Conservation (phyloP, 371 early-diverging fungal genomes). For the Batrachochytrium dendrobatidis region DNA sequence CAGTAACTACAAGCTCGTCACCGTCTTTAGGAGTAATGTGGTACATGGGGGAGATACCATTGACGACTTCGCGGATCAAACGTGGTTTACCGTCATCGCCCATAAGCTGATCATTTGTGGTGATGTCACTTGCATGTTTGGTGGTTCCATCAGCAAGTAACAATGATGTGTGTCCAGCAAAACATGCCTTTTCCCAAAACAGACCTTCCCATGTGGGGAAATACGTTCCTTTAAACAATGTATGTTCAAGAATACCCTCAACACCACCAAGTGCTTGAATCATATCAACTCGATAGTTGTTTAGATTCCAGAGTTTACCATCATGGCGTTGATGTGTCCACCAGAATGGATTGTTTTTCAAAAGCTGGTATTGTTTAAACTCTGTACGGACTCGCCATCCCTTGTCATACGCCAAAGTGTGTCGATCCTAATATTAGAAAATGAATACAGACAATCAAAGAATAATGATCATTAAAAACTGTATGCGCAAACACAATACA, state of each 20-base stretch:
- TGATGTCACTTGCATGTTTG: constrained; percentile 26
- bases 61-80: constrained; percentile 18
- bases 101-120: constrained; percentile 33
- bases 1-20: constrained; percentile 23
- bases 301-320: constrained; percentile 95
- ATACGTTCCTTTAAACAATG: constrained; percentile 95
- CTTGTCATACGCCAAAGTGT: constrained; percentile 97
- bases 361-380: constrained; percentile 94
- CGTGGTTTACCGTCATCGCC: constrained; percentile 44
- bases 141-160: constrained; percentile 22
- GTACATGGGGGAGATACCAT: constrained; percentile 29
- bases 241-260: constrained; percentile 97
- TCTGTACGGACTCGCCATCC: constrained; percentile 97
- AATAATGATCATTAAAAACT: neutral
- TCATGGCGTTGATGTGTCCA: constrained; percentile 92
- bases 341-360: constrained; percentile 94
- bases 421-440: constrained; percentile 65
- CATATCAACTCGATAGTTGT: constrained; percentile 97
- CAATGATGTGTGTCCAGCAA: constrained; percentile 5
- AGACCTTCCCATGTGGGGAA: constrained; percentile 97
- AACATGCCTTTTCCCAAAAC: constrained; percentile 89
- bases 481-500: neutral
- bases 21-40: constrained; percentile 11
- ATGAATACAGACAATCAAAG: neutral
- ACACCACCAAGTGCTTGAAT: constrained; percentile 98